phyloP scores from a whole-genome alignment of 108 stramenopile genomes.

The Skeletonema tropicum region DNA sequence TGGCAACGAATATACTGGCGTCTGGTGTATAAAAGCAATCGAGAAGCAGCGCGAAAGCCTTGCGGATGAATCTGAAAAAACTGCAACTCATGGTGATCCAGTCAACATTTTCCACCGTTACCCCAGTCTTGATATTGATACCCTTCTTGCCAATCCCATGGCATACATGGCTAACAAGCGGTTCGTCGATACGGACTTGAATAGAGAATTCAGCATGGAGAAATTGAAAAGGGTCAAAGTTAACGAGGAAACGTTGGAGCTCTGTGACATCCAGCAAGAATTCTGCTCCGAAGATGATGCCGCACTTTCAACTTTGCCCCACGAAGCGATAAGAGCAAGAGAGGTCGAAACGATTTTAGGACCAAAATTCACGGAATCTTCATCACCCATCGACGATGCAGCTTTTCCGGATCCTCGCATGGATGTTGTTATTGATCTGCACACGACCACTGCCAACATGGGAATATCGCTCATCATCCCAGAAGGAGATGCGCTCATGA shows the following conservation, averaged over 20 bases:
- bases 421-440: conserved; percentile 82
- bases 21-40: conserved; percentile 73
- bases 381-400: neutral
- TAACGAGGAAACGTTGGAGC: conserved; percentile 1
- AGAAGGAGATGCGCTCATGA: conserved; percentile 66
- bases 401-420: conserved; percentile 31
- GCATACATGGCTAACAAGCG: conserved; percentile 77
- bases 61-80: conserved; percentile 6
- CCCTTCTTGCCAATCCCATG: conserved; percentile 75
- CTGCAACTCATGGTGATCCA: neutral
- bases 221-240: conserved; percentile 33
- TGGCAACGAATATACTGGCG: conserved; percentile 90
- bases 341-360: conserved; percentile 78
- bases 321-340: conserved; percentile 65
- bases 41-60: conserved; percentile 21
- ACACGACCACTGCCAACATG: conserved; percentile 87
- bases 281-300: conserved; percentile 21
- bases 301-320: conserved; percentile 16
- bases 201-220: conserved; percentile 74
- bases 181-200: conserved; percentile 79
- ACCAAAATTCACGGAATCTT: conserved; percentile 55
- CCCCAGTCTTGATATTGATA: conserved; percentile 53
- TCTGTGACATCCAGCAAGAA: conserved; percentile 23
- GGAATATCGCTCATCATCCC: conserved; percentile 78
- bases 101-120: conserved; percentile 26